A percentile compares a stretch with the other conserved stretches of the same genome.
These are phyloP conservation scores for Pleurotus sapidus DNA, from an alignment of 768 basidiomycete species.

Conservation along the genomic window DNA sequence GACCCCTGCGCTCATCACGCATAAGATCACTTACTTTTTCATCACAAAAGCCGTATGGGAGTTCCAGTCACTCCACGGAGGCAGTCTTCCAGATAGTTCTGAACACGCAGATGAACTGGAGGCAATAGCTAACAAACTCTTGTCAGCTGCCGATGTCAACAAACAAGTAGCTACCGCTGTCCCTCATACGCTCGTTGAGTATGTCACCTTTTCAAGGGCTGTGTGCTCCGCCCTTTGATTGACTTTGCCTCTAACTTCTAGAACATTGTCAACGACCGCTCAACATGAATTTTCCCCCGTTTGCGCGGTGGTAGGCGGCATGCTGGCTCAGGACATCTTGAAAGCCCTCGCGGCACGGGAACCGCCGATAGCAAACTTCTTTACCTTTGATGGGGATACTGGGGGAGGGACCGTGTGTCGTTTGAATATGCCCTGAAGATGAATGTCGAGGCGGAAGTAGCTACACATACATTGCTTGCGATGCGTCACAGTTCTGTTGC, in stretches of 20 bases:
- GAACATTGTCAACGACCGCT: slow-evolving; percentile 68
- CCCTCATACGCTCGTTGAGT: slow-evolving; percentile 67
- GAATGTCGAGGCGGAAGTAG: slow-evolving; percentile 11
- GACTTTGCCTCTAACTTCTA: slow-evolving; percentile 24
- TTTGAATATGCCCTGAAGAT: slow-evolving; percentile 37
- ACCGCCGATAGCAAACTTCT: slow-evolving; percentile 90
- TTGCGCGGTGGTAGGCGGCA: slow-evolving; percentile 92
- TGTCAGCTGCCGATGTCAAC: slow-evolving; percentile 66
- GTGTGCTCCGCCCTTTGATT: slow-evolving; percentile 6
- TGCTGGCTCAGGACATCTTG: slow-evolving; percentile 92
- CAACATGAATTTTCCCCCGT: slow-evolving; percentile 87
- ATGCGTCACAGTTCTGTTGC: too few relatives aligned
- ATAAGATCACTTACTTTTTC: slow-evolving; percentile 5
- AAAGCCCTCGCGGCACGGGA: slow-evolving; percentile 90
- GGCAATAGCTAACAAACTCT: slow-evolving; percentile 58
- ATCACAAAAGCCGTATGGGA: slow-evolving; percentile 71
- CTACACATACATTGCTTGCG: not conserved
- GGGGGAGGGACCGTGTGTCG: slow-evolving; percentile 71
- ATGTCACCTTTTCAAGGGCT: slow-evolving; percentile 16
- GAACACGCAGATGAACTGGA: slow-evolving; percentile 55
- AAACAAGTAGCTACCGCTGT: slow-evolving; percentile 57
- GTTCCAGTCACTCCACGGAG: slow-evolving; percentile 60
- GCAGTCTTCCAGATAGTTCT: slow-evolving; percentile 51
- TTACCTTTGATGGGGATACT: slow-evolving; percentile 81
- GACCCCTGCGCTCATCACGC: not conserved